Conservation (phyloP, 2,329 filamentous ascomycete genomes). For the Venturiaceae sp. region DNA sequence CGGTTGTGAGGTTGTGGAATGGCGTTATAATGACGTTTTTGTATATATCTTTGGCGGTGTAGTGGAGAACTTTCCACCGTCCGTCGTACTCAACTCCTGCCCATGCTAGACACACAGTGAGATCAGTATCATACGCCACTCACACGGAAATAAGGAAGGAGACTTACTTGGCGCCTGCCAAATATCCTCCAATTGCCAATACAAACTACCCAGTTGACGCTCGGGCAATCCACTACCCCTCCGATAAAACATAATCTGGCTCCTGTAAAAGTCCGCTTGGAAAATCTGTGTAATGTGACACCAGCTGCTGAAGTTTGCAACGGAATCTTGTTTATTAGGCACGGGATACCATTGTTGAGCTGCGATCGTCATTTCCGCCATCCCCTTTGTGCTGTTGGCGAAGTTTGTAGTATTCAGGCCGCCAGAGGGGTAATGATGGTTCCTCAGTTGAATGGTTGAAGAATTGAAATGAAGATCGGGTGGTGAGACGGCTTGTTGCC, state of each 20-base stretch:
- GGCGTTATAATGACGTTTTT: conserved; percentile 49
- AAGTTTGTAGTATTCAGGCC: conserved; percentile 35
- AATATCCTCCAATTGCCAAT: conserved; percentile 58
- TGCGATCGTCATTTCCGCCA: conserved; percentile 49
- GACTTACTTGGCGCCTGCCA: conserved; percentile 46
- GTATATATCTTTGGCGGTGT: conserved; percentile 48
- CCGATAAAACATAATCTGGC: conserved; percentile 52
- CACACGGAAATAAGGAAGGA: not conserved
- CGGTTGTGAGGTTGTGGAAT: conserved; percentile 42
- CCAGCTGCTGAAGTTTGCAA: conserved; percentile 53
- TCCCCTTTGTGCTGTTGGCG: conserved; percentile 31
- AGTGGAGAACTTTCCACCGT: conserved; percentile 53
- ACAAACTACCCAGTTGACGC: conserved; percentile 49
- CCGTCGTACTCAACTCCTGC: conserved; percentile 54
- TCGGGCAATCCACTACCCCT: conserved; percentile 47
- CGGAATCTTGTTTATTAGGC: conserved; percentile 40
- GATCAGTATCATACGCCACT: not conserved
- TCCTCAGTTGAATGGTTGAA: conserved; percentile 43
- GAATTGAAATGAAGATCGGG: conserved; percentile 49
- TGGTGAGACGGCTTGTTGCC: conserved; percentile 43
- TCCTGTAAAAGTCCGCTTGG: conserved; percentile 53
- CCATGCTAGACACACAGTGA: conserved; percentile 31
- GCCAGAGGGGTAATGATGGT: conserved; percentile 49
- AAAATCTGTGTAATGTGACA: conserved; percentile 53
- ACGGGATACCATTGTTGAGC: conserved; percentile 47